phyloP scores from a whole-genome alignment of 495 filamentous ascomycete species.

The Chaetomium cochliodes region DNA sequence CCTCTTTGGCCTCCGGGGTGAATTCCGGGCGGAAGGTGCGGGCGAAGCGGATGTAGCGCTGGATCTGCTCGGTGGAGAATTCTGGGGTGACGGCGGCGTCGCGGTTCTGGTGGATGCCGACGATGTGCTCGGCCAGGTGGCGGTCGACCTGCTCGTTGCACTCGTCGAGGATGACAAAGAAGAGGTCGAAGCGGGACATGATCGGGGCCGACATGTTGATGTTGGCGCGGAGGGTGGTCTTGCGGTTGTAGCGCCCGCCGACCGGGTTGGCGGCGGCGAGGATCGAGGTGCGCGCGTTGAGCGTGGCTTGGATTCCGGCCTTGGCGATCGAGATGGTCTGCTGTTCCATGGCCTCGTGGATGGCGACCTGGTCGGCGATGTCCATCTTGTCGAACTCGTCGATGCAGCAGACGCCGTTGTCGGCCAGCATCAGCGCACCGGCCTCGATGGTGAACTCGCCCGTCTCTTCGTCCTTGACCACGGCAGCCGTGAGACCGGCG shows the following conservation, averaged over 20 bases:
- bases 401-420: conserved; percentile 96
- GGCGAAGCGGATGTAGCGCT: conserved; percentile 96
- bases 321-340: conserved; percentile 99
- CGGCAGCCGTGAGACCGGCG: conserved; percentile 94
- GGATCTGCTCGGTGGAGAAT: conserved; percentile 93
- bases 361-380: conserved; percentile 93
- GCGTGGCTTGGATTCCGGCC: conserved; percentile 95
- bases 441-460: conserved; percentile 99
- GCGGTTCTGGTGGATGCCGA: conserved; percentile 86
- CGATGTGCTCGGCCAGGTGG: conserved; percentile 89
- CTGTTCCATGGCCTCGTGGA: conserved; percentile 99
- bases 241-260: conserved; percentile 93
- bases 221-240: conserved; percentile 86
- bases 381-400: conserved; percentile 99
- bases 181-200: conserved; percentile 98
- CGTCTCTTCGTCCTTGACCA: conserved; percentile 97
- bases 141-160: conserved; percentile 90
- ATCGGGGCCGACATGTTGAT: conserved; percentile 98
- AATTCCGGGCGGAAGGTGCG: conserved; percentile 93
- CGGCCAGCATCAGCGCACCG: conserved; percentile 95
- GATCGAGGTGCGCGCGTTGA: conserved; percentile 93
- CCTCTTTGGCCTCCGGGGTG: conserved; percentile 75
- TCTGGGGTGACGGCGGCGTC: conserved; percentile 89
- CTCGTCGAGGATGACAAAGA: conserved; percentile 97
- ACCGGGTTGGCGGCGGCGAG: conserved; percentile 96